These are phyloP conservation scores for Oidiodendron maius DNA, from an alignment of 495 filamentous ascomycete species.

Conservation along the genomic window DNA sequence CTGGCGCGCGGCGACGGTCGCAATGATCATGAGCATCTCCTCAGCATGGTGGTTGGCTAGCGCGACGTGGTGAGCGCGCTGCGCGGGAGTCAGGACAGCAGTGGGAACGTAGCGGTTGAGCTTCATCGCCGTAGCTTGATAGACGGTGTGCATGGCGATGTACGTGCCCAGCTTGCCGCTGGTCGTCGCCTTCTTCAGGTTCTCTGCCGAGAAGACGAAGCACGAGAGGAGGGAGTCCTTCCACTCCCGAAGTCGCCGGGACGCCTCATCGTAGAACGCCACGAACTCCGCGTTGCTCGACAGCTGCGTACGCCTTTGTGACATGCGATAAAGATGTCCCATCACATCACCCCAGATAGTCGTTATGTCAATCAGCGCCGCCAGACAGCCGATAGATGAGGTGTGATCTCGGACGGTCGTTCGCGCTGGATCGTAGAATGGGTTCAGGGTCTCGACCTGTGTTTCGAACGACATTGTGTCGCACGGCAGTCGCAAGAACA, in stretches of 20 bases:
- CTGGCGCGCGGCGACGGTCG: constrained; percentile 4
- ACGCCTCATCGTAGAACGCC: constrained; percentile 42
- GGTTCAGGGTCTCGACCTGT: constrained; percentile 42
- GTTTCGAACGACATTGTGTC: constrained; percentile 51
- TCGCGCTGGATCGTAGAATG: constrained; percentile 48
- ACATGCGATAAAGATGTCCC: constrained; percentile 47
- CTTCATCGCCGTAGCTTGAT: constrained; percentile 54
- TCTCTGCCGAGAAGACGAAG: constrained; percentile 39
- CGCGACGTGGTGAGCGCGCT: constrained; percentile 32
- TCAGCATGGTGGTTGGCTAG: constrained; percentile 37
- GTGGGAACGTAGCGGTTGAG: constrained; percentile 53
- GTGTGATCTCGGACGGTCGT: constrained; percentile 17
- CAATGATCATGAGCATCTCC: constrained; percentile 31
- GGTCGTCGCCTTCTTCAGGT: constrained; percentile 41
- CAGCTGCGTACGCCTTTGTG: constrained; percentile 38
- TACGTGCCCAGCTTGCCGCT: constrained; percentile 45
- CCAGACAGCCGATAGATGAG: constrained; percentile 46
- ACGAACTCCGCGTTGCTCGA: constrained; percentile 15
- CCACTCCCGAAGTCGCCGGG: constrained; percentile 46
- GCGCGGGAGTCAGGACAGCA: constrained; percentile 26
- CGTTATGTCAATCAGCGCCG: constrained; percentile 52
- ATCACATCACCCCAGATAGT: constrained; percentile 61
- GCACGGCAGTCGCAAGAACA: constrained; percentile 58
- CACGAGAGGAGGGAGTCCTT: constrained; percentile 37
- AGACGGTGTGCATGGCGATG: constrained; percentile 54